These are phyloP conservation scores for Pleurotus sapidus DNA, from an alignment of 768 basidiomycete species.

Conservation along the genomic window DNA sequence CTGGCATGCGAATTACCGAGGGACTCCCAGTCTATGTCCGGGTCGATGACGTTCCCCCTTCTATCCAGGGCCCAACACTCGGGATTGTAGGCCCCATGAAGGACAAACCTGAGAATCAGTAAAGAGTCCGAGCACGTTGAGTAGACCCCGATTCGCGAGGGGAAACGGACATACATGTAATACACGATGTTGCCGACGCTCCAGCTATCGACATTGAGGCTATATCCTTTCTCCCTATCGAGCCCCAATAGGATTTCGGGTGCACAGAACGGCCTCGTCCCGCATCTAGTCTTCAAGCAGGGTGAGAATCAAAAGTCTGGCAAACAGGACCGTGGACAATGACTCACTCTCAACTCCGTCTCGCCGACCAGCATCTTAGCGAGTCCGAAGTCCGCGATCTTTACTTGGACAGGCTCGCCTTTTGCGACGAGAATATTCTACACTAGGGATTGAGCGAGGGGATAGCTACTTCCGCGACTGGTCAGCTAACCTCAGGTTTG, in stretches of 20 bases:
- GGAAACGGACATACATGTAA: conserved; percentile 59
- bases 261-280: conserved; percentile 91
- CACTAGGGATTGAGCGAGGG: neutral
- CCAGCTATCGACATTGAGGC: conserved; percentile 92
- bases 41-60: conserved; percentile 23
- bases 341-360: conserved; percentile 72
- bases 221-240: conserved; percentile 64
- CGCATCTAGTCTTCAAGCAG: conserved; percentile 78
- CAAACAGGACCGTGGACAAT: neutral
- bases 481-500: conserved; percentile 70
- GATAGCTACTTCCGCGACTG: neutral
- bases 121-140: conserved; percentile 5
- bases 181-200: conserved; percentile 94
- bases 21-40: conserved; percentile 59
- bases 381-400: conserved; percentile 95
- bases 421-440: conserved; percentile 82
- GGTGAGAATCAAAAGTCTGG: neutral
- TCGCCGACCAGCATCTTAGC: conserved; percentile 83
- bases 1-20: conserved; percentile 40
- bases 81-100: conserved; percentile 51
- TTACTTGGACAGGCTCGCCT: conserved; percentile 66
- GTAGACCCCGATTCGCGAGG: neutral
- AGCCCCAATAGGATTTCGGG: conserved; percentile 82
- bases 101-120: conserved; percentile 79
- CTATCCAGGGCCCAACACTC: conserved; percentile 60